These are phyloP conservation scores for Taphrina wiesneri DNA, from an alignment of 1,139 yeast genomes.

Conservation along the genomic window DNA sequence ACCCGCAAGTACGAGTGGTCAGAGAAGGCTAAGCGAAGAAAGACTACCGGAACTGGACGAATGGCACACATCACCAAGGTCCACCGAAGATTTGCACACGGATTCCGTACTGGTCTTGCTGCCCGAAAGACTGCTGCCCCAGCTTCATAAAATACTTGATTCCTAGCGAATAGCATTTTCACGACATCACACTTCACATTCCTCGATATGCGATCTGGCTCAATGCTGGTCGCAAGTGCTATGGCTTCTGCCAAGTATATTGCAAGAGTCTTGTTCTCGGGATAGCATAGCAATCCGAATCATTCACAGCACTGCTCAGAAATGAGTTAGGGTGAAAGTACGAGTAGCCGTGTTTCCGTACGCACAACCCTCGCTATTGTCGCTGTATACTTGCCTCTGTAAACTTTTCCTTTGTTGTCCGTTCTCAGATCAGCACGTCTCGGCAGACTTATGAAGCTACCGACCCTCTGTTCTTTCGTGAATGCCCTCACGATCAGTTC, in stretches of 20 bases:
- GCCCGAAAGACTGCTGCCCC: constrained; percentile 29
- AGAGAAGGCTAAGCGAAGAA: constrained; percentile 98
- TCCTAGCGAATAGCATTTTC: constrained; percentile 13
- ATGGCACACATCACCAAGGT: constrained; percentile 97
- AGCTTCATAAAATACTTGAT: constrained; percentile 20
- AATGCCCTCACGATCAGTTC: no score
- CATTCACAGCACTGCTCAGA: constrained; percentile 30
- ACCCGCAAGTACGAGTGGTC: constrained; percentile 82
- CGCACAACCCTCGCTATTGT: constrained; percentile 11
- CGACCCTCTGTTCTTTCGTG: no score
- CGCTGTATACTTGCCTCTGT: no score
- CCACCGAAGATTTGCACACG: constrained; percentile 97
- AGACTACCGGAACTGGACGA: constrained; percentile 99
- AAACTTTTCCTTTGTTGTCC: no score
- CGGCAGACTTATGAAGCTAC: no score
- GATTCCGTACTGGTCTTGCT: constrained; percentile 73
- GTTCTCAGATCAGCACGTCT: no score
- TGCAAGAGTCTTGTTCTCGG: background rate
- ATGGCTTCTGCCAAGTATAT: background rate
- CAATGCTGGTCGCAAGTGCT: background rate
- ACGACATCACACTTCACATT: background rate
- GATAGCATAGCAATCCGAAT: constrained; percentile 9
- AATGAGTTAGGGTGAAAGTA: constrained; percentile 30
- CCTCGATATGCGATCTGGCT: background rate
- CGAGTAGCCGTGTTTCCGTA: constrained; percentile 21